Evolutionary conservation across 306 rosid genomes (phyloP), one percentile per base, ranked within the genome.

Genomic region (peach (Prunus persica)): DNA sequence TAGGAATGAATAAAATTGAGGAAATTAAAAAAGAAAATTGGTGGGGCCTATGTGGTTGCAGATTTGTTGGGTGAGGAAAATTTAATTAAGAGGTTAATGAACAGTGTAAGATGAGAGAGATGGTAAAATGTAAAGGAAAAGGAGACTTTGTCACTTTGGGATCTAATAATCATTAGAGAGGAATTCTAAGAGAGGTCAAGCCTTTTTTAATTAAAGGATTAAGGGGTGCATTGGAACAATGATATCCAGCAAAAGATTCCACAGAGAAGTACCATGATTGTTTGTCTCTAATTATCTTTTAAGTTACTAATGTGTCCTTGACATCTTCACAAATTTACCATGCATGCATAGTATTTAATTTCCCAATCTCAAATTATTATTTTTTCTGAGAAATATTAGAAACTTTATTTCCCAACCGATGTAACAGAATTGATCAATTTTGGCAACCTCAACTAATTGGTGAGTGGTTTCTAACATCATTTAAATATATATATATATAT

Each of bases 21-120:
- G 58, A 63, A 58, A 38, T 15, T 24, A 34, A 67, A 19, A 38
- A 19, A 57, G 28, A 67, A 10, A 51, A 80, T 69, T 71, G 73
- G 85, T 86, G 95, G 91, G 90, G 76, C 85, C 84, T 65, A 80
- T 69, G 69, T 65, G 77, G 88, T 82, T 80, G 82, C 69, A 76
- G 82, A 78, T 84, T 86, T 90, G 87, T 80, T 86, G 86, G 83
- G 74, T 67, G 84, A 83, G 78, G 79, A 51, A 46, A 75, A 75
- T 65, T 80, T 83, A 67, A 56, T 73, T 61, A 78, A 84, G 46
- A 41, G 70, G 63, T 27, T 47, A 69, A 69, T 72, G 47, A 68
- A 82, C 14, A 64, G 13, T 12, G 45, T 14, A n/a, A 18, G 55
- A 49, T 16, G 61, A 46, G 52, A 52, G 38, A 52, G 15, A 27